Base-by-base conservation (phyloP, 2,329 filamentous ascomycete genomes). In the Penicillium sp. region DNA sequence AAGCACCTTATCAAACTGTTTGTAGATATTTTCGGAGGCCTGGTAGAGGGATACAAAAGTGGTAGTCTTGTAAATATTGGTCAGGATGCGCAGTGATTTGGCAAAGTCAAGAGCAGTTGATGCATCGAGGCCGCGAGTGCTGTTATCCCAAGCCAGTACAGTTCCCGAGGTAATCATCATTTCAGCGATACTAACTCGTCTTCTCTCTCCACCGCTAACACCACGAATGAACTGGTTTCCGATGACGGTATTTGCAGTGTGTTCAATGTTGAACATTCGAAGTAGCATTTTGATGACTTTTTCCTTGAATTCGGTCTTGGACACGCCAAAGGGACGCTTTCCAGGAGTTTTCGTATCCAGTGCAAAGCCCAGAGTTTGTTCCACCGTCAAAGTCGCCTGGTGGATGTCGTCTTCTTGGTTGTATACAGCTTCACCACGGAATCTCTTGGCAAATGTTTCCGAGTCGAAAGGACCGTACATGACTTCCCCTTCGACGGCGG, bases 211-310 rank as follows among this genome's bases (percentile, higher is more conserved):
- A 41, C 86, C 89, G 37, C 82, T 88, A 0, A 94, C 77, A 65
- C 89, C 89, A 41, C 87, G 83, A 16, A 93, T 78, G 52, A 91
- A 89, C 0, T 81, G 79, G 52, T 93, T 86, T 6, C 90, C 90
- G 22, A 95, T 88, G 24, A 91, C 81, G 0, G 90, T 96, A 63
- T 89, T 80, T 42, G 81, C 79, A 0, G 89, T 94, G 67, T 95
- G 89, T 66, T 90, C 86, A 44, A 95, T 95, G 63, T 91, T 93
- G 75, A 95, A 94, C 86, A 94, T 93, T 62, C 87, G 88, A 42
- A 95, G 74, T 49, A 95, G 75, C 60, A 85, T 80, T 14, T 81
- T 77, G 50, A 90, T 74, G 47, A 94, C 82, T 57, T 82, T 81
- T 40, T 86, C 77, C 72, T 90, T 90, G 73, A 91, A 91, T 13